phyloP scores from a whole-genome alignment of 2,329 filamentous ascomycete species.

The Orbilia quercus region DNA sequence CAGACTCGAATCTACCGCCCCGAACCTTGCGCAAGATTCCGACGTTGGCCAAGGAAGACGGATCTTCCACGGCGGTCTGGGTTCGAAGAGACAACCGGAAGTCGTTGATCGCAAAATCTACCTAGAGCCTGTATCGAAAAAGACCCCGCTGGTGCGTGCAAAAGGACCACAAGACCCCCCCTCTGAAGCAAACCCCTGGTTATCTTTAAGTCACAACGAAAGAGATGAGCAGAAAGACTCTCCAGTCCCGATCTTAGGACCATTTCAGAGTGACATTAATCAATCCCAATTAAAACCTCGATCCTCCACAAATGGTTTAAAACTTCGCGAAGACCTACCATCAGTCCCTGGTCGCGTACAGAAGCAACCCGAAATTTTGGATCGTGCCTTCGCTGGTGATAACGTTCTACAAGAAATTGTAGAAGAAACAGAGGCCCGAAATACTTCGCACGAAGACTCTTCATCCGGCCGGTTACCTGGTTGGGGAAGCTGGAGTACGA shows the following conservation, averaged over 20 bases:
- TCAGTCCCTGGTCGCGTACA: neutral
- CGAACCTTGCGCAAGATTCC: conserved; percentile 60
- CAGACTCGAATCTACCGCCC: conserved; percentile 66
- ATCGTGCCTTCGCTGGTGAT: conserved; percentile 85
- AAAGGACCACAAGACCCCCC: conserved; percentile 8
- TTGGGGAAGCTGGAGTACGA: conserved; percentile 88
- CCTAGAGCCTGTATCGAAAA: neutral
- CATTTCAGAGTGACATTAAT: neutral
- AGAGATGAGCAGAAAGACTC: neutral
- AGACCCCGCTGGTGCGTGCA: neutral
- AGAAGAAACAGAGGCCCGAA: conserved; percentile 78
- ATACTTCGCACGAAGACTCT: conserved; percentile 83
- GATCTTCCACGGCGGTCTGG: conserved; percentile 64
- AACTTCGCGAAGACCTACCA: conserved; percentile 65
- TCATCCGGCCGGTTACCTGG: conserved; percentile 84
- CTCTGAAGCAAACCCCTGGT: conserved; percentile 61
- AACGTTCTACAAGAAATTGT: conserved; percentile 81
- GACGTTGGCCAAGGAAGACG: conserved; percentile 63
- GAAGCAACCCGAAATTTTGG: conserved; percentile 71
- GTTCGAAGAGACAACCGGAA: too few relatives aligned
- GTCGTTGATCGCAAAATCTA: too few relatives aligned
- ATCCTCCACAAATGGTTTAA: conserved; percentile 58
- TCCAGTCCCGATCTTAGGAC: neutral
- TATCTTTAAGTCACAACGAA: conserved; percentile 61
- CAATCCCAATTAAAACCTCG: neutral